These are phyloP conservation scores for Lolium rigidum DNA, from an alignment of 176 grass and related monocot species.

Conservation along the genomic window DNA sequence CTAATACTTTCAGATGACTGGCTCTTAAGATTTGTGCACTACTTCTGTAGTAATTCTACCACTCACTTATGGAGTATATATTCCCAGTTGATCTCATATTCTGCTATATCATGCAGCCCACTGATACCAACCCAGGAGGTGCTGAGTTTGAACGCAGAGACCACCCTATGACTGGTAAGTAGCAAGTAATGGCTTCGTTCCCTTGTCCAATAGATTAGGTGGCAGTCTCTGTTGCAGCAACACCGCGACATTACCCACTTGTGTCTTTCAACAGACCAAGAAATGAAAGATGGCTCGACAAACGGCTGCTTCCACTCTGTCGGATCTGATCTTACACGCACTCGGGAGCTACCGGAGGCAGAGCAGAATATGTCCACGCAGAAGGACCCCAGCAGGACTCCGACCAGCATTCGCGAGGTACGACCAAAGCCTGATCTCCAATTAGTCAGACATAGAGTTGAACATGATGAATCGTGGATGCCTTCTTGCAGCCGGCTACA, in stretches of 20 bases:
- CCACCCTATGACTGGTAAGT: slow-evolving; percentile 42
- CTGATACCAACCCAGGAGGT: slow-evolving; percentile 56
- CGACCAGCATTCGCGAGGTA: slow-evolving; percentile 72
- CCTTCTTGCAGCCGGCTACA: slow-evolving; percentile 53
- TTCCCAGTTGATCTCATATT: not conserved
- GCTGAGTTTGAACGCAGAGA: slow-evolving; percentile 58
- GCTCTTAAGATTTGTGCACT: slow-evolving; percentile 22
- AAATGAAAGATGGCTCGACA: slow-evolving; percentile 73
- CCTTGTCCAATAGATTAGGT: slow-evolving; percentile 4
- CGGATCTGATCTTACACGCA: slow-evolving; percentile 90
- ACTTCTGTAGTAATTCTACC: not conserved
- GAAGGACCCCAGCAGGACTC: slow-evolving; percentile 71
- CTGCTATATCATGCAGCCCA: slow-evolving; percentile 44
- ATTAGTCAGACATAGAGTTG: not conserved
- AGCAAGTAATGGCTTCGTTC: not conserved
- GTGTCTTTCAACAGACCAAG: slow-evolving; percentile 48
- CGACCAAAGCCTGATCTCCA: not conserved
- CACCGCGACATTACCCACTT: not conserved
- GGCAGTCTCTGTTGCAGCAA: not conserved
- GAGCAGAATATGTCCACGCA: slow-evolving; percentile 60
- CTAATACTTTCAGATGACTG: not conserved
- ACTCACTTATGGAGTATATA: not conserved
- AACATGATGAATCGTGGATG: not conserved
- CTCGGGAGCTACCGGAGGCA: slow-evolving; percentile 56
- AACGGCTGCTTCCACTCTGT: slow-evolving; percentile 83